Conservation (phyloP, 2,329 filamentous ascomycete genomes). For the Aspergillus eucalypticola region DNA sequence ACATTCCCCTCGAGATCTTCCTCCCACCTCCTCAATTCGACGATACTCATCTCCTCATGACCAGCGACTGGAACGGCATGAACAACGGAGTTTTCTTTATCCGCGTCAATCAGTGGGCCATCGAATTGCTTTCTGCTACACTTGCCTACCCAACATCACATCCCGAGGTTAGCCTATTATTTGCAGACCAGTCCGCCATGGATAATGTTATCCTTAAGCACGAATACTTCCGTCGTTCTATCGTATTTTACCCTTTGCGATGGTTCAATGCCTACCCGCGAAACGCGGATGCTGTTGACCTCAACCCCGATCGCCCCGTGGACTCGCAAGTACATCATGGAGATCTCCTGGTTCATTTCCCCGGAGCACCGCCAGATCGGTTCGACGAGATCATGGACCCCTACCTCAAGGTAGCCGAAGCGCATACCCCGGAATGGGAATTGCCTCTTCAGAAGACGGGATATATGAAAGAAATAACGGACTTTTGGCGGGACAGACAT, state of each 20-base stretch:
- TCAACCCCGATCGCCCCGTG: conserved; percentile 6
- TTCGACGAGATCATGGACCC: conserved; percentile 12
- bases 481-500: conserved; percentile 12
- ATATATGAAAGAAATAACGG: conserved; percentile 12
- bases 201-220: conserved; percentile 15
- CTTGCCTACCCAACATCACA: conserved; percentile 27
- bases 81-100: conserved; percentile 39
- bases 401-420: conserved; percentile 18
- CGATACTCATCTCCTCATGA: conserved; percentile 33
- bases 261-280: conserved; percentile 24
- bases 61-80: conserved; percentile 36
- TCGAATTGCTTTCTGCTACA: conserved; percentile 31
- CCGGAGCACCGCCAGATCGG: conserved; percentile 8
- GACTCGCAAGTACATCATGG: conserved; percentile 16
- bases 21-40: conserved; percentile 31
- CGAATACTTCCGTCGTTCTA: conserved; percentile 17
- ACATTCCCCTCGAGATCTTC: conserved; percentile 36
- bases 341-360: conserved; percentile 21
- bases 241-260: conserved; percentile 16
- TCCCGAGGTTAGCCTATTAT: conserved; percentile 24
- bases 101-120: conserved; percentile 37
- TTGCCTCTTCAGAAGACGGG: conserved; percentile 9
- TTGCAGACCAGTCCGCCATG: conserved; percentile 19
- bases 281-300: background rate
- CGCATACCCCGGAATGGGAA: conserved; percentile 17